Evolutionary conservation across 2,329 filamentous ascomycete genomes (phyloP), one percentile per base, ranked within the genome.

Genomic region (Fusarium coicis): DNA sequence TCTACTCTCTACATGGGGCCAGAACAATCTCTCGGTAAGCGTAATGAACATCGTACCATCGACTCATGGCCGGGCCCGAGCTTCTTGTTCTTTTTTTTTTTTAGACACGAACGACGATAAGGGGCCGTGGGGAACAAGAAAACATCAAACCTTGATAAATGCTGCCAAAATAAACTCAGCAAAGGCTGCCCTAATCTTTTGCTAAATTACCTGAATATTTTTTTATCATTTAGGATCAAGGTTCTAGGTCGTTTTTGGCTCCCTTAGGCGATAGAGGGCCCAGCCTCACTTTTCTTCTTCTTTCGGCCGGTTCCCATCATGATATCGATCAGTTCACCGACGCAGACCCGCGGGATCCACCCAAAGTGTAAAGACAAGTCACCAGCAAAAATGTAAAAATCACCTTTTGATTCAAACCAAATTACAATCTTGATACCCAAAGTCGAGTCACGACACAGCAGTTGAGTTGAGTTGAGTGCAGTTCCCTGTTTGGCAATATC

Each of bases 41-140:
- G 53, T 59, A 66, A 50, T 59, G 36, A 52, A 21, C 15, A 69
- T 74, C 71, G 62, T 71, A 73, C 58, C 71, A 73, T 68, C 46
- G 66, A 68, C 70, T 63, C 71, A 62, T 68, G 65, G 21, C 44
- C 36, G 34, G 70, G 66, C 66, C 70, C 66, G 46, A 73, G 70
- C 70, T 73, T 62, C 18, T 34, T 10, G 1, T 4, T 30, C n/a
- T n/a, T 36, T 10, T 10, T 59, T 67, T 59, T 69, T 73, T 62
- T 46, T 50, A 42, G 28, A n/a, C 32, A 59, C 44, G 58, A 68
- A 59, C 44, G 28, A 68, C 47, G 58, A 72, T 72, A 72, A 50
- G 58, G 49, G 47, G 44, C 40, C n/a, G 12, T 14, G 1, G 40
- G 40, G 10, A 18, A 9, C 8, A 46, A 21, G 23, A 46, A 46